Evolutionary conservation across 495 filamentous ascomycete genomes (phyloP).

Genomic region (Penicillium pulvis): DNA sequence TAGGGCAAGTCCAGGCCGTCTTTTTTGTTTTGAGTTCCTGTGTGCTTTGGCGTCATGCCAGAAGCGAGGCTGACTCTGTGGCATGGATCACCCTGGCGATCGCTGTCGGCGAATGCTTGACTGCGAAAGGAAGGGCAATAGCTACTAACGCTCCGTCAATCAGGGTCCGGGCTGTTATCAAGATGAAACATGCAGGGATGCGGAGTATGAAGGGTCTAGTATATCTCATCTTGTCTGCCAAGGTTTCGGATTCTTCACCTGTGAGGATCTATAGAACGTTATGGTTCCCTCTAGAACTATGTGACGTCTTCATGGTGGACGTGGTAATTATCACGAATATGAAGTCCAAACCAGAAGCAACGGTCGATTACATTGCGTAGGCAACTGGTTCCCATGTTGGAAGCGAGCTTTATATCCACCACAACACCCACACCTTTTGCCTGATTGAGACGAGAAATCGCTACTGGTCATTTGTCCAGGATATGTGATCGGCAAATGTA

Average conservation of each 20-base stretch:
- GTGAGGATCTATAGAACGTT: background rate
- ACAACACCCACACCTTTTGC: background rate
- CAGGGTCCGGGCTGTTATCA: conserved; percentile 3
- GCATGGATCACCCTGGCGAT: conserved; percentile 12
- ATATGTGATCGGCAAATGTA: background rate
- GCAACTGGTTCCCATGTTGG: no score
- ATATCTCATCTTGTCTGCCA: background rate
- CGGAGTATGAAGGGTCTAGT: background rate
- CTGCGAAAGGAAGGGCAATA: background rate
- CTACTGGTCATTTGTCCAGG: background rate
- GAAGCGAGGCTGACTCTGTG: background rate
- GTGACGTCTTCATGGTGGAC: background rate
- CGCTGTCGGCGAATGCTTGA: conserved; percentile 8
- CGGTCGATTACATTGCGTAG: no score
- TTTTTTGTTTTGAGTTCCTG: background rate
- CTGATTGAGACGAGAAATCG: background rate
- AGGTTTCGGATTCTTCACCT: background rate
- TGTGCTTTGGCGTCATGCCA: background rate
- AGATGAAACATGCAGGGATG: conserved; percentile 6
- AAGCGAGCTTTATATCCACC: background rate
- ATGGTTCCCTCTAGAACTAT: background rate
- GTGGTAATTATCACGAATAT: no score
- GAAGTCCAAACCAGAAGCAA: no score
- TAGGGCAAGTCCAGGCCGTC: conserved; percentile 2
- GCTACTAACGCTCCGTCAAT: conserved; percentile 2